Base-by-base conservation (phyloP, 2,329 filamentous ascomycete species). In the Apiospora hydei region DNA sequence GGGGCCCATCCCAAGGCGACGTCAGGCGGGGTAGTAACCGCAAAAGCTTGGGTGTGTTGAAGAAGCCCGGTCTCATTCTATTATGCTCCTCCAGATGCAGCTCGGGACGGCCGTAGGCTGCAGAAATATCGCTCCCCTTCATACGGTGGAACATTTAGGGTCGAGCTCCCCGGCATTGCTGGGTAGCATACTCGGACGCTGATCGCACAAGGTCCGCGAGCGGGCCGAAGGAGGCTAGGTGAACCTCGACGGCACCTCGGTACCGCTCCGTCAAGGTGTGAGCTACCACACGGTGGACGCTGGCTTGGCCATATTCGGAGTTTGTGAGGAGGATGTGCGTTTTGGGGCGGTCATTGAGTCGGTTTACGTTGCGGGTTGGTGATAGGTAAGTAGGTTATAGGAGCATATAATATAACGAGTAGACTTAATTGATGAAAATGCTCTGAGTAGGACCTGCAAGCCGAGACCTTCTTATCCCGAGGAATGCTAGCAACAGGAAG, bases 1-100 rank as follows among this genome's bases (percentile, higher is more conserved):
- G 82, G 0, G 80, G 74, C 0, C 79, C 80, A 8, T 77, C 78
- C 83, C 83, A 85, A 0, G 79, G 80, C 61, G 78, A 75, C 43
- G 82, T 78, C 16, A 79, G 75, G 4, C 74, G 21, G 24, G 57
- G 68, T 0, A 73, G 71, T 41, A 75, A 73, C 49, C 80, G 24
- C 67, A 77, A 67, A 66, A 80, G 75, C 71, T 79, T 72, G 74
- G 81, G 77, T 57, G 78, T 81, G 3, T 81, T 74, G 4, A 79
- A 73, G 11, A 84, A 79, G 5, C 82, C 82, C 46, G 70, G 70
- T 1, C 76, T 75, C 1, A 84, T 78, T 0, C 83, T 82, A 2
- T 69, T 69, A 3, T 67, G 44, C 38, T 71, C 66, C 18, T 67
- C 64, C 2, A 68, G 64, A 3, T 78, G 80, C 57, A 76, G 71